These are phyloP conservation scores for Nicotiana attenuata DNA, from an alignment of 257 asterid genomes.

Conservation along the genomic window DNA sequence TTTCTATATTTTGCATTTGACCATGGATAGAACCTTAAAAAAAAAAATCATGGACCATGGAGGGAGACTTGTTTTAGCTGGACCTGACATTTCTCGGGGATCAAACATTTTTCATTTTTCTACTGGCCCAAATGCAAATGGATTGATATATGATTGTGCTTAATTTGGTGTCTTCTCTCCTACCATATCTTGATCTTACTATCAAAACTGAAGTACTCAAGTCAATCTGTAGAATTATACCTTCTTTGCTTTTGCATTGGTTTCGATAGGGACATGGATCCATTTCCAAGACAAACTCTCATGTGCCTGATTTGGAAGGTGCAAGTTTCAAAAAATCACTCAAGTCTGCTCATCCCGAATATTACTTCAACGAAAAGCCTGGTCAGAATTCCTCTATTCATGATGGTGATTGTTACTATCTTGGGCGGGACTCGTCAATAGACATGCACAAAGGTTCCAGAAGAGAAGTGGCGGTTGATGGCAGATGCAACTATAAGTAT, in stretches of 20 bases:
- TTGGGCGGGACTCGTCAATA: conserved; percentile 25
- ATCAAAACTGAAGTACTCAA: not conserved
- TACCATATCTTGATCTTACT: not conserved
- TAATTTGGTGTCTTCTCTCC: not conserved
- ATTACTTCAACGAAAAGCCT: conserved; percentile 32
- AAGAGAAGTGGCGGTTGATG: conserved; percentile 23
- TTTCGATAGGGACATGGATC: conserved; percentile 34
- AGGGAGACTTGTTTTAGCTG: not conserved
- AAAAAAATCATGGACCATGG: not conserved
- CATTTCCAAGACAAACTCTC: conserved; percentile 35
- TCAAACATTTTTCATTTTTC: not conserved
- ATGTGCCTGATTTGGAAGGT: conserved; percentile 35
- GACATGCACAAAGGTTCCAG: conserved; percentile 38
- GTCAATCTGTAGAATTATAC: not conserved
- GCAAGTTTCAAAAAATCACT: conserved; percentile 28
- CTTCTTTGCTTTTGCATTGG: conserved; percentile 6
- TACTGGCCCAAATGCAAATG: not conserved
- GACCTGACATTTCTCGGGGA: not conserved
- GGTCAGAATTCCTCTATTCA: conserved; percentile 27
- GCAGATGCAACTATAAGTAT: conserved; percentile 35
- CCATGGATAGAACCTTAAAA: not conserved
- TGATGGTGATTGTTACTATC: conserved; percentile 30
- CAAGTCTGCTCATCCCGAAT: conserved; percentile 40
- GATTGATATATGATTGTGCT: not conserved
- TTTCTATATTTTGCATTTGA: not conserved